Conservation (phyloP, 768 basidiomycete species). For the Chalciporus chontae region DNA sequence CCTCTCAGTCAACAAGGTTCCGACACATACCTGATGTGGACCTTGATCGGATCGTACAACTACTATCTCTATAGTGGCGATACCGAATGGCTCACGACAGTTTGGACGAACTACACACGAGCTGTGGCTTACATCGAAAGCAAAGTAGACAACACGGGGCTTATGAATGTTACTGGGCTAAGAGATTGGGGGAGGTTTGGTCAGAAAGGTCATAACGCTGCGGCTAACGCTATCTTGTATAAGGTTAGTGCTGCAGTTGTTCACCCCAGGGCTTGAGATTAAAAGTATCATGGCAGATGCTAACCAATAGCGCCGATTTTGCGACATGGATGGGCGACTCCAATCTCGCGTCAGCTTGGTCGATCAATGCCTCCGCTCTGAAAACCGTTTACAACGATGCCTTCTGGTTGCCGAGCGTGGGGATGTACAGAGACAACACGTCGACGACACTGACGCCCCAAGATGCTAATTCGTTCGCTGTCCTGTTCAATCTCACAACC, state of each 20-base stretch:
- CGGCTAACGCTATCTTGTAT: slow-evolving; percentile 54
- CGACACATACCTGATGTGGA: slow-evolving; percentile 60
- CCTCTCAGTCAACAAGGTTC: slow-evolving; percentile 30
- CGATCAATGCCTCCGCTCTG: slow-evolving; percentile 44
- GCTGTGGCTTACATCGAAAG: slow-evolving; percentile 52
- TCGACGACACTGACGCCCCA: slow-evolving; percentile 53
- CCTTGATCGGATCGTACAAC: slow-evolving; percentile 55
- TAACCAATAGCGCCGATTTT: slow-evolving; percentile 45
- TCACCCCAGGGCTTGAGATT: no score
- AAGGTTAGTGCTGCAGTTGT: no score
- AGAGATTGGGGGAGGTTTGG: slow-evolving; percentile 57
- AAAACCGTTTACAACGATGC: slow-evolving; percentile 47
- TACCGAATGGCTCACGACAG: slow-evolving; percentile 41
- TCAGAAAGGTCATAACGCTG: slow-evolving; percentile 48
- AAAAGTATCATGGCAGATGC: slow-evolving; percentile 33
- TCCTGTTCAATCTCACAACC: no score
- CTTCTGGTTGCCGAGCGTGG: slow-evolving; percentile 47
- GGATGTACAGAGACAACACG: slow-evolving; percentile 53
- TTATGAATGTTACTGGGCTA: slow-evolving; percentile 55
- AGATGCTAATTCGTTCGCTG: slow-evolving; percentile 43
- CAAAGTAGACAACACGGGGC: slow-evolving; percentile 46
- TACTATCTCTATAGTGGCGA: slow-evolving; percentile 58
- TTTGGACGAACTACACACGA: slow-evolving; percentile 56
- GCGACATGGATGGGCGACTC: slow-evolving; percentile 38
- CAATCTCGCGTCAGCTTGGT: slow-evolving; percentile 35